Conservation (phyloP, 805 yeast species). For the Ogataea glucozyma region DNA sequence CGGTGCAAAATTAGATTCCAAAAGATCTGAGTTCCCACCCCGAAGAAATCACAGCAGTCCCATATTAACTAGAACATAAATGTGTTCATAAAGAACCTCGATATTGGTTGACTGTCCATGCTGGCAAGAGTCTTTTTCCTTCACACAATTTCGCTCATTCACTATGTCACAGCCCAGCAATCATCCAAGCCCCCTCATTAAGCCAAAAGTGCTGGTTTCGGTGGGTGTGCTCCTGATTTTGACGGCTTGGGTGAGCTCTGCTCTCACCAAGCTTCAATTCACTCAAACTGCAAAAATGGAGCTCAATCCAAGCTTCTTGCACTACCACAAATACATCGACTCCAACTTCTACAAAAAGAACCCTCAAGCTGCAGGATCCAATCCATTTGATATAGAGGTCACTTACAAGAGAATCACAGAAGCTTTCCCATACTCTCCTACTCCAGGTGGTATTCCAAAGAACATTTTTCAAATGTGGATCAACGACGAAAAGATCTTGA, state of each 20-base stretch:
- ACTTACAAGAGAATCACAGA: slow-evolving; percentile 17
- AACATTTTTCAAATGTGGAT: slow-evolving; percentile 26
- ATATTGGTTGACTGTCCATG: too few relatives aligned
- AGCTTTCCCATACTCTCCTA: slow-evolving; percentile 18
- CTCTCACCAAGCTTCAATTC: not conserved
- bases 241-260: slow-evolving; percentile 5
- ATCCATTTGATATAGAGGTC: slow-evolving; percentile 27
- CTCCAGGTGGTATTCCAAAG: slow-evolving; percentile 18
- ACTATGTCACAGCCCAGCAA: slow-evolving; percentile 1
- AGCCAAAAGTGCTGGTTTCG: not conserved
- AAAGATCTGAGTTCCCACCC: too few relatives aligned
- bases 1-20: too few relatives aligned
- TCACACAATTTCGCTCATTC: too few relatives aligned
- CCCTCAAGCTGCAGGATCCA: slow-evolving; percentile 33
- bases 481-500: slow-evolving; percentile 12
- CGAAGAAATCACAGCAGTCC: too few relatives aligned
- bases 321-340: slow-evolving; percentile 19
- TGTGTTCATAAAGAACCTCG: too few relatives aligned
- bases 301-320: slow-evolving; percentile 9
- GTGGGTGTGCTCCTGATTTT: slow-evolving; percentile 2
- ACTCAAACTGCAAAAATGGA: not conserved
- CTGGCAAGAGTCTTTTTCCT: too few relatives aligned
- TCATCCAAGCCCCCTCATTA: not conserved
- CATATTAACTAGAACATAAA: too few relatives aligned
- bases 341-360: slow-evolving; percentile 38